phyloP scores from a whole-genome alignment of 1,284 basidiomycete species.

The Puccinia polysora region DNA sequence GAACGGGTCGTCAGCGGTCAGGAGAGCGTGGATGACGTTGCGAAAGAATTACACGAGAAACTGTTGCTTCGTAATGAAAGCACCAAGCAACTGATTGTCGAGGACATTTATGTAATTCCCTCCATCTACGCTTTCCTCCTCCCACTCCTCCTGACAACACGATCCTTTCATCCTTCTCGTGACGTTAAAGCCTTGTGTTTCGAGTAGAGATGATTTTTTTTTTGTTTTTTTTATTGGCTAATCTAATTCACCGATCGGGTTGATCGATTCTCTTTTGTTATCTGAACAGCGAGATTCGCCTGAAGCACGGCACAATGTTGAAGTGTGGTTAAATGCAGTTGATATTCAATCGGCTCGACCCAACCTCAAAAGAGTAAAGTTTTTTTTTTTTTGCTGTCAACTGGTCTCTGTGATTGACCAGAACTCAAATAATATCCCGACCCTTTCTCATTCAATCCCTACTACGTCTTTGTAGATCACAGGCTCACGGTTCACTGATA shows the following conservation, averaged over 20 bases:
- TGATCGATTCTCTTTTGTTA: neutral
- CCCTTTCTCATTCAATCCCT: neutral
- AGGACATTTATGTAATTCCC: conserved; percentile 69
- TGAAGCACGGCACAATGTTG: conserved; percentile 83
- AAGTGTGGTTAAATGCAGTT: conserved; percentile 72
- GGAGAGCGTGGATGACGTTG: conserved; percentile 93
- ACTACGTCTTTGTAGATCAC: conserved; percentile 61
- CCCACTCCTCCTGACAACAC: conserved; percentile 14
- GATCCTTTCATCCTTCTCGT: neutral
- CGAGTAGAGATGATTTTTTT: neutral
- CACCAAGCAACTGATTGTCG: conserved; percentile 92
- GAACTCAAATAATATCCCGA: too few relatives aligned
- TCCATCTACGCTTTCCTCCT: neutral
- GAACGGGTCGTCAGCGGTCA: conserved; percentile 76
- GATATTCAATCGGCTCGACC: conserved; percentile 71
- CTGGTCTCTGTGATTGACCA: neutral
- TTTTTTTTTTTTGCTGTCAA: too few relatives aligned
- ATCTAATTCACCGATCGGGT: neutral
- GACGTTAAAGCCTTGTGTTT: neutral
- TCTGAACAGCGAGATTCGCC: conserved; percentile 66
- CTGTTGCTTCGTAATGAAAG: conserved; percentile 86
- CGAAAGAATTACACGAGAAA: conserved; percentile 83
- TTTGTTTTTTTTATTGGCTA: neutral
- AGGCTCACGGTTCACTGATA: conserved; percentile 86
- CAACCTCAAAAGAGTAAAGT: conserved; percentile 70